Percentiles rank a stretch among this genome's conserved stretches.
Evolutionary conservation across 805 yeast species (phyloP).

Genomic region (Cyberlindnera mycetangii): DNA sequence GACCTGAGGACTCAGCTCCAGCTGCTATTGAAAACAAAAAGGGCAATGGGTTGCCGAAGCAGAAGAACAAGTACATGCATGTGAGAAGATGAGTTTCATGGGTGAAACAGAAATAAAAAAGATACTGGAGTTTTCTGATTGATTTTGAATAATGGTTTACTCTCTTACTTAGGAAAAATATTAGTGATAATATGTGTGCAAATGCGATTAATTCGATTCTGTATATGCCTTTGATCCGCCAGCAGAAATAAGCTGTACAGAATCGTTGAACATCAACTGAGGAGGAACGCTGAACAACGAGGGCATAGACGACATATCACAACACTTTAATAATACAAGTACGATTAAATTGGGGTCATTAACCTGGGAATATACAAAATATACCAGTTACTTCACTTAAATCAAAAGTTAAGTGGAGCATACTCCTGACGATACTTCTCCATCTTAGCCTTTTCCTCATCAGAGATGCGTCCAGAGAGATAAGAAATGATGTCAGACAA

Average conservation of each 20-base stretch:
- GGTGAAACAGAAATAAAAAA: no score
- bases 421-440: constrained; percentile 49
- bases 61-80: constrained; percentile 57
- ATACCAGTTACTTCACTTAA: neutral
- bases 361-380: neutral
- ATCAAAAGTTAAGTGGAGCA: constrained; percentile 27
- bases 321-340: neutral
- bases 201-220: no score
- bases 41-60: constrained; percentile 38
- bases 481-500: constrained; percentile 71
- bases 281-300: neutral
- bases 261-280: neutral
- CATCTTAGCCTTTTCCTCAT: constrained; percentile 55
- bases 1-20: constrained; percentile 40
- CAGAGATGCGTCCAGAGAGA: constrained; percentile 52
- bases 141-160: no score
- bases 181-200: no score
- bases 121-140: no score
- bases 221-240: neutral
- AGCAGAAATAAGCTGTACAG: neutral
- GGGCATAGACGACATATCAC: neutral
- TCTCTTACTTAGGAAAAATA: no score
- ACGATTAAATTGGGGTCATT: neutral
- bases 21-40: neutral
- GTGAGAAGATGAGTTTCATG: constrained; percentile 44